Percentiles rank a stretch among this genome's conserved stretches.
phyloP scores from a whole-genome alignment of 1,139 yeast genomes.

The Pneumocystis sp. region DNA sequence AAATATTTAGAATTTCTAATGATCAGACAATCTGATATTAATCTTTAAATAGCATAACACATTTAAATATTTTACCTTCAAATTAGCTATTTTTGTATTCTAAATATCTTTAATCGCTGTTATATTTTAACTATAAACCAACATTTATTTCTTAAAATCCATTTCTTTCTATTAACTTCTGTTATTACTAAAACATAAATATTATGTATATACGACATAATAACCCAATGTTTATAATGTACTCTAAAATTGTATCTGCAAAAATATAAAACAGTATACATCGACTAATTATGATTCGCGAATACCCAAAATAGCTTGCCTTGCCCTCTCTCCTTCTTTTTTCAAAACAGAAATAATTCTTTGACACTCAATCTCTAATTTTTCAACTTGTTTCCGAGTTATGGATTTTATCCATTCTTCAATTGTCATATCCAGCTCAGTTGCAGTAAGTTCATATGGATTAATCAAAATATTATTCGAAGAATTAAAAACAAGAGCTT shows the following conservation, averaged over 20 bases:
- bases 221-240: background rate
- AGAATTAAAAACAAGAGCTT: slow-evolving; percentile 27
- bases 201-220: background rate
- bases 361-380: slow-evolving; percentile 23
- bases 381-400: slow-evolving; percentile 22
- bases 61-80: background rate
- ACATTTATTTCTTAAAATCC: background rate
- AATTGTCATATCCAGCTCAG: slow-evolving; percentile 54
- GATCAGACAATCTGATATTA: background rate
- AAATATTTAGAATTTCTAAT: background rate
- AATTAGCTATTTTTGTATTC: background rate
- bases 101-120: background rate
- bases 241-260: background rate
- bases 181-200: background rate
- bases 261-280: background rate
- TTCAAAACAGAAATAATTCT: slow-evolving; percentile 21
- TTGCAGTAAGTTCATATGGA: slow-evolving; percentile 39
- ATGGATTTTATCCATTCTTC: slow-evolving; percentile 50
- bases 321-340: slow-evolving; percentile 20
- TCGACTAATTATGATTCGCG: background rate
- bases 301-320: slow-evolving; percentile 2
- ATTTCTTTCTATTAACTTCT: background rate
- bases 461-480: slow-evolving; percentile 29
- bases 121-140: background rate
- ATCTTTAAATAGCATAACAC: background rate